Evolutionary conservation across 331 rosid genomes (phyloP).

Genomic region (Stylosanthes scabra): DNA sequence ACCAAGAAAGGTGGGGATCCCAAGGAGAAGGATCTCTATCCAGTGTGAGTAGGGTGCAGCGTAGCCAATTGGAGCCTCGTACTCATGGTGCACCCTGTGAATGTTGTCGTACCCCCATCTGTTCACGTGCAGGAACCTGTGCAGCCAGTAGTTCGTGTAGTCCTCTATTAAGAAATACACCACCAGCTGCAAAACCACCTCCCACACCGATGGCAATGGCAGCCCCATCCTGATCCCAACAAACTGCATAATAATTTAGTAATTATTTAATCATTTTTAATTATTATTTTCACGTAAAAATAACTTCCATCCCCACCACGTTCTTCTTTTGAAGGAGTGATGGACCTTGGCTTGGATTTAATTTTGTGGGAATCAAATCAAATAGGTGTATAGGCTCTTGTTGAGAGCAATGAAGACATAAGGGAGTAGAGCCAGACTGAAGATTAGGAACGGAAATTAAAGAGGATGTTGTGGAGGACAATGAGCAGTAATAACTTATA

Average conservation of each 20-base stretch:
- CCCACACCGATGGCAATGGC: constrained; percentile 95
- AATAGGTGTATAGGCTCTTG: too few species aligned
- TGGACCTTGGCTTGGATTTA: too few species aligned
- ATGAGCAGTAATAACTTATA: too few species aligned
- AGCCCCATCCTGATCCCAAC: constrained; percentile 78
- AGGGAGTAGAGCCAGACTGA: too few species aligned
- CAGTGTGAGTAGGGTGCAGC: constrained; percentile 96
- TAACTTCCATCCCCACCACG: too few species aligned
- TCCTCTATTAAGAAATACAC: constrained; percentile 90
- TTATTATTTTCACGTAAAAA: too few species aligned
- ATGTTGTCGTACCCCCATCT: constrained; percentile 94
- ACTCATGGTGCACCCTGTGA: constrained; percentile 88
- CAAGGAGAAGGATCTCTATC: constrained; percentile 93
- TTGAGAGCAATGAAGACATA: too few species aligned
- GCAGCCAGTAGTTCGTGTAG: constrained; percentile 95
- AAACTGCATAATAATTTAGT: constrained; percentile 51
- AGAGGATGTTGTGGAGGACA: too few species aligned
- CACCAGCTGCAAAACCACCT: constrained; percentile 61
- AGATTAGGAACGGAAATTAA: too few species aligned
- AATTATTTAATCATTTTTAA: too few species aligned
- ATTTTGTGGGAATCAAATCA: too few species aligned
- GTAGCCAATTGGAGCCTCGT: constrained; percentile 83
- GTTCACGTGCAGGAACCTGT: constrained; percentile 70
- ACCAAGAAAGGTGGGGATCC: constrained; percentile 94
- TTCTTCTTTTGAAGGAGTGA: too few species aligned